phyloP scores from a whole-genome alignment of 1,284 basidiomycete genomes.

The Stygiomarasmius scandens region DNA sequence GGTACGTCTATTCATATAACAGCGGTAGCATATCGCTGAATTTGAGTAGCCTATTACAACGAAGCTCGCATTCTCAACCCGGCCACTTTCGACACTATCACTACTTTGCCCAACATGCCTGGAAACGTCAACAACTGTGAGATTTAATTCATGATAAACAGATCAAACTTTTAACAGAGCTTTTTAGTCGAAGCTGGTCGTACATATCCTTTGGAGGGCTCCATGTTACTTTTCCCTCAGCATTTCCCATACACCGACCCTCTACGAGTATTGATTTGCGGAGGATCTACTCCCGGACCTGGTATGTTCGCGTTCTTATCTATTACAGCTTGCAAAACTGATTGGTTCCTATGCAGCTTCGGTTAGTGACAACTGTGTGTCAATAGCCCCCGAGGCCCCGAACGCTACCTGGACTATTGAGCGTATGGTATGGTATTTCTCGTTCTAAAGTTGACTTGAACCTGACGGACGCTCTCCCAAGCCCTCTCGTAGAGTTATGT shows the following conservation, averaged over 20 bases:
- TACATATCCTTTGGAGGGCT: conserved; percentile 77
- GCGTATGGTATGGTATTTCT: conserved; percentile 62
- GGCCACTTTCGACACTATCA: conserved; percentile 60
- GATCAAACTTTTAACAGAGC: background rate
- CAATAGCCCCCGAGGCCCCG: conserved; percentile 59
- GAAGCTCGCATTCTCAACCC: conserved; percentile 75
- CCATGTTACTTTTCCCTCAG: conserved; percentile 70
- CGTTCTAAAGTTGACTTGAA: background rate
- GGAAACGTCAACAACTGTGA: conserved; percentile 69
- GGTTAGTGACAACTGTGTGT: conserved; percentile 73
- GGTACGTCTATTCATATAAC: conserved; percentile 40
- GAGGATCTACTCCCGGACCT: conserved; percentile 64
- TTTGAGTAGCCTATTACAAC: conserved; percentile 65
- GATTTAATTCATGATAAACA: conserved; percentile 12
- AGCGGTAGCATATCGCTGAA: background rate
- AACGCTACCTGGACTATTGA: conserved; percentile 69
- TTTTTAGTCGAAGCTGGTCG: conserved; percentile 61
- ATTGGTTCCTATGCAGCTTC: conserved; percentile 2
- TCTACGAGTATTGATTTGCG: conserved; percentile 72
- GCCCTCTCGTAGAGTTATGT: conserved; percentile 77
- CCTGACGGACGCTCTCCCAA: conserved; percentile 26
- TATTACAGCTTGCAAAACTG: background rate
- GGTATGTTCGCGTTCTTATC: conserved; percentile 28
- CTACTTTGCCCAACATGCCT: conserved; percentile 69
- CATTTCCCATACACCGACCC: conserved; percentile 71